Percentiles rank a stretch among this genome's conserved stretches.
Evolutionary conservation across 2,329 filamentous ascomycete genomes (phyloP).

Genomic region (Aspergillus texensis): DNA sequence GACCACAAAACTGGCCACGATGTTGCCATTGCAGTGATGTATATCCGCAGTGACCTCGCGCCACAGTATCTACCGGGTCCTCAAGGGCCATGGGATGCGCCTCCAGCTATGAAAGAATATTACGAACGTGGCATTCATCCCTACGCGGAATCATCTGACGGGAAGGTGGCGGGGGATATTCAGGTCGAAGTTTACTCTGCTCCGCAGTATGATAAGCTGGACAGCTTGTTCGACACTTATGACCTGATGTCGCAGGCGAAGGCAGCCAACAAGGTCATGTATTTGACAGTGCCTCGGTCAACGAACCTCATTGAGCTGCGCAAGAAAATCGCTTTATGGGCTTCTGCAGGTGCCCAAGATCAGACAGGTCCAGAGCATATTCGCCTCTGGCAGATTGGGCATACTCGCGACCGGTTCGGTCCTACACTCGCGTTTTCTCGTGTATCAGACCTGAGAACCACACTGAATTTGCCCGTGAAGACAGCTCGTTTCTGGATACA

Average conservation of each 20-base stretch:
- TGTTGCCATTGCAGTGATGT: slow-evolving; percentile 59
- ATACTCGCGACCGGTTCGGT: slow-evolving; percentile 34
- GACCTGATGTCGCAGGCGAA: slow-evolving; percentile 46
- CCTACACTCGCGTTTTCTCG: slow-evolving; percentile 40
- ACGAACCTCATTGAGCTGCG: slow-evolving; percentile 41
- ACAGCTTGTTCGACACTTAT: slow-evolving; percentile 48
- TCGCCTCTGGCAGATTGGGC: slow-evolving; percentile 45
- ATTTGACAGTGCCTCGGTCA: slow-evolving; percentile 37
- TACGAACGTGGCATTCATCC: slow-evolving; percentile 35
- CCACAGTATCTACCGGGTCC: slow-evolving; percentile 44
- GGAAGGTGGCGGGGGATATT: slow-evolving; percentile 27
- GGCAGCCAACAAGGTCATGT: slow-evolving; percentile 36
- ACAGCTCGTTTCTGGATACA: slow-evolving; percentile 44
- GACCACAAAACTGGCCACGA: slow-evolving; percentile 48
- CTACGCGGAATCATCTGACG: slow-evolving; percentile 13
- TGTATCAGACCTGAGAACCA: slow-evolving; percentile 34
- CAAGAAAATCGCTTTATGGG: slow-evolving; percentile 37
- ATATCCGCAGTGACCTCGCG: slow-evolving; percentile 55
- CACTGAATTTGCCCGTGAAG: slow-evolving; percentile 30
- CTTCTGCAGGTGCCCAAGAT: slow-evolving; percentile 27
- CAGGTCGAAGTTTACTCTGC: slow-evolving; percentile 46
- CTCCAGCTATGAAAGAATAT: slow-evolving; percentile 44
- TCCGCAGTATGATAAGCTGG: slow-evolving; percentile 34
- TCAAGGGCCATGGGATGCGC: slow-evolving; percentile 52
- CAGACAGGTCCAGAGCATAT: slow-evolving; percentile 35